Conservation (phyloP, 1,284 basidiomycete genomes). For the Coriolopsis trogii region DNA sequence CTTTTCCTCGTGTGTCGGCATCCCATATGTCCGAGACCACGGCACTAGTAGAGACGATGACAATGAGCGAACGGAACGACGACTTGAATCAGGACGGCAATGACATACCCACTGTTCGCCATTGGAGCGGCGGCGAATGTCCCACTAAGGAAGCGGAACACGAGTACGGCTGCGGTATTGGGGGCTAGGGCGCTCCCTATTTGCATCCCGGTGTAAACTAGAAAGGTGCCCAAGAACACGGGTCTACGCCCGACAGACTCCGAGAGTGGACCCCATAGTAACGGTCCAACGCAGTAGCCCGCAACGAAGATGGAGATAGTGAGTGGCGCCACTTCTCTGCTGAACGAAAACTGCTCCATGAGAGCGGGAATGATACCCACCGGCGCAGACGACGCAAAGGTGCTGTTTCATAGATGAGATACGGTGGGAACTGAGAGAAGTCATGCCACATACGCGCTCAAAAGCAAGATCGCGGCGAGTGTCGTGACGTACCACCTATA, state of each 20-base stretch:
- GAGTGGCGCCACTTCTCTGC: conserved; percentile 52
- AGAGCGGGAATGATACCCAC: conserved; percentile 52
- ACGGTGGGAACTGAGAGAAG: too few species aligned
- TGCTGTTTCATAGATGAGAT: too few species aligned
- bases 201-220: conserved; percentile 39
- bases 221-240: too few species aligned
- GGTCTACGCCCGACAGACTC: conserved; percentile 45
- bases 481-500: too few species aligned
- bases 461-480: too few species aligned
- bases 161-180: conserved; percentile 54
- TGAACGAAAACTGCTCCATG: conserved; percentile 54
- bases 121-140: conserved; percentile 42
- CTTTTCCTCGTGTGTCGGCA: conserved; percentile 21
- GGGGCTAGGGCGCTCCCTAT: conserved; percentile 56
- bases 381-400: conserved; percentile 65
- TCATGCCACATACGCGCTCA: not conserved
- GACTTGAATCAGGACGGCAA: too few species aligned
- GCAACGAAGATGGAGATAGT: conserved; percentile 57
- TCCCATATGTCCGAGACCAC: conserved; percentile 33
- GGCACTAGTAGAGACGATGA: conserved; percentile 20
- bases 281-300: conserved; percentile 57
- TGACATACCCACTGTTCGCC: too few species aligned
- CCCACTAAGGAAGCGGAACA: conserved; percentile 63
- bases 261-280: conserved; percentile 52
- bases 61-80: not conserved